Percentiles rank a stretch among this genome's conserved stretches.
phyloP scores from a whole-genome alignment of 306 rosid genomes.

The Trichosanthes cucumerina region DNA sequence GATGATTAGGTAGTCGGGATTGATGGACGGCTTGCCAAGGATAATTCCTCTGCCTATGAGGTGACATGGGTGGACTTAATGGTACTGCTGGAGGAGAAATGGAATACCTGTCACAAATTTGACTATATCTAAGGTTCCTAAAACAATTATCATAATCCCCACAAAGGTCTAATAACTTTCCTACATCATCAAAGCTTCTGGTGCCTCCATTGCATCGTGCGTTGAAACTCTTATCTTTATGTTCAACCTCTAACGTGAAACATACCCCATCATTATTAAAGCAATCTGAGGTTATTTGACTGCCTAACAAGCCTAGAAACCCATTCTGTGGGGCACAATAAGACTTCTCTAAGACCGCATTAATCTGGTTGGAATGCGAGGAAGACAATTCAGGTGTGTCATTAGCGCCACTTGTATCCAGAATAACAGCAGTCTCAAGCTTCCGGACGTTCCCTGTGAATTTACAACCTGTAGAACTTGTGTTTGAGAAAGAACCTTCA shows the following conservation, averaged over 20 bases:
- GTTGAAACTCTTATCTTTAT: background rate
- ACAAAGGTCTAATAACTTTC: slow-evolving; percentile 51
- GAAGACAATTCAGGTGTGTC: background rate
- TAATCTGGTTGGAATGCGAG: background rate
- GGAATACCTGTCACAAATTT: slow-evolving; percentile 33
- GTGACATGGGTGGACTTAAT: slow-evolving; percentile 51
- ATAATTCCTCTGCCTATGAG: slow-evolving; percentile 35
- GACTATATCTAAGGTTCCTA: slow-evolving; percentile 47
- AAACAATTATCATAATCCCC: slow-evolving; percentile 60
- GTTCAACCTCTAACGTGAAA: background rate
- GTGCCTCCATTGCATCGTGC: slow-evolving; percentile 18
- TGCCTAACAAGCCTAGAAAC: background rate
- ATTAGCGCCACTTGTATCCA: background rate
- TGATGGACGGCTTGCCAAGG: slow-evolving; percentile 41
- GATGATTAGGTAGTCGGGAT: slow-evolving; percentile 29
- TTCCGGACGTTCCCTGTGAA: background rate
- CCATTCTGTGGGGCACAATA: background rate
- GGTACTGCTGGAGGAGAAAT: slow-evolving; percentile 24
- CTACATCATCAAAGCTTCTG: slow-evolving; percentile 28
- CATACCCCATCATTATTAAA: background rate
- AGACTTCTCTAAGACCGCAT: background rate
- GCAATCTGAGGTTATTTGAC: background rate
- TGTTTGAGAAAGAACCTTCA: background rate
- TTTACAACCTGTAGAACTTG: background rate
- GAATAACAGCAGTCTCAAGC: slow-evolving; percentile 1